Evolutionary conservation across 2,329 filamentous ascomycete species (phyloP), one percentile per base, ranked within the genome.

Genomic region (Colletotrichum graminicola): DNA sequence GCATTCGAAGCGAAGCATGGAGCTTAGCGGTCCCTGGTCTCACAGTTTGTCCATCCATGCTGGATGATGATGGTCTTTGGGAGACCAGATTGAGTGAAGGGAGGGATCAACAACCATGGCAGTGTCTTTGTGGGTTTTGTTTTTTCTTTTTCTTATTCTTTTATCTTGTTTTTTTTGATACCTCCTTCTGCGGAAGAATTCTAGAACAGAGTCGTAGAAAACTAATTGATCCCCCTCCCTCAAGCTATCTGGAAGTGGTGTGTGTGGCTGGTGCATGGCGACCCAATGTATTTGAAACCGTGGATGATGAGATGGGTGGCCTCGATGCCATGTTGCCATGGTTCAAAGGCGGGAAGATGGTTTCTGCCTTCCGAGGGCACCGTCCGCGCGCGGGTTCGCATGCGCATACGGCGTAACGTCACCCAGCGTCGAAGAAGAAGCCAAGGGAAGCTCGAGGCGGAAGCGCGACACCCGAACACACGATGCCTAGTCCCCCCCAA

Each of bases 141-240:
- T 59, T 8, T 41, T 14, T 52, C 34, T 32, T 47, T 4, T 6
- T 18, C 56, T 71, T 14, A 23, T 10, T 52, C 1, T 3, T n/a
- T 57, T 26, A 7, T n/a, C 4, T 4, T 7, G 8, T n/a, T 66
- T 57, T 71, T 66, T 63, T 63, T 68, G 68, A 71, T 71, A 71
- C 68, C 68, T 68, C 47, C 43, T 29, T 32, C 59, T 57, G 1
- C 2, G 23, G 18, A 55, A 47, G 57, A 62, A 29, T 23, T 63
- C 59, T 67, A 67, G 57, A 67, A 67, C 66, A 67, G 51, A 49
- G 55, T 57, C 34, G 51, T 56, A 56, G 32, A 67, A 49, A 36
- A 26, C 10, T 39, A 36, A 45, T 49, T 32, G 21, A 21, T 34
- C 16, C 56, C 32, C 56, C 32, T 2, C 2, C 11, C 34, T 2